Conservation (phyloP, 495 filamentous ascomycete genomes). For the Elaphomyces granulatus region DNA sequence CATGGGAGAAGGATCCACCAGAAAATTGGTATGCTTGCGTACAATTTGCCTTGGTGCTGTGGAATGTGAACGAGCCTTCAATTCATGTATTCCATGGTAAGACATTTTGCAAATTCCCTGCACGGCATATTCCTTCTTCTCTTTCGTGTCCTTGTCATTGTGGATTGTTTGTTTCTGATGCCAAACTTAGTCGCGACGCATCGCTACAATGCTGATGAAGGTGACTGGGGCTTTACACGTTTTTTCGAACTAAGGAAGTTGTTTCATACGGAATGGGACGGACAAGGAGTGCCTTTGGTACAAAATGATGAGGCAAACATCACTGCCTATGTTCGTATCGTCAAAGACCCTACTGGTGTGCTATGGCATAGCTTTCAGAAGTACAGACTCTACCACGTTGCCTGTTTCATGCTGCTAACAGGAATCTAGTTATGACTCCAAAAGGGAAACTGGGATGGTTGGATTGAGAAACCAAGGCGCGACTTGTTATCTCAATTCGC, state of each 20-base stretch:
- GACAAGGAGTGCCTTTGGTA: slow-evolving; percentile 57
- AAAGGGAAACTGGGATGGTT: slow-evolving; percentile 95
- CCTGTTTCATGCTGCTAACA: slow-evolving; percentile 11
- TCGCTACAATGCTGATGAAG: slow-evolving; percentile 86
- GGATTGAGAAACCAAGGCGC: slow-evolving; percentile 95
- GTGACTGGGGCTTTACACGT: slow-evolving; percentile 97
- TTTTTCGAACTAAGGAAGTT: slow-evolving; percentile 77
- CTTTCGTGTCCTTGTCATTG: not conserved
- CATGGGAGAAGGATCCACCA: slow-evolving; percentile 54
- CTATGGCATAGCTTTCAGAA: slow-evolving; percentile 97
- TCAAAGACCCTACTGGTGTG: slow-evolving; percentile 97
- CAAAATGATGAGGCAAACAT: slow-evolving; percentile 77
- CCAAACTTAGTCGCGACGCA: slow-evolving; percentile 51
- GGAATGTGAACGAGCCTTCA: slow-evolving; percentile 79
- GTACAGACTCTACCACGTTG: slow-evolving; percentile 27
- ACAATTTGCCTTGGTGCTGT: slow-evolving; percentile 86
- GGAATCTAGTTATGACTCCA: slow-evolving; percentile 73
- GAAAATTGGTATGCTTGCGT: slow-evolving; percentile 94
- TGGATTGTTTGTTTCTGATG: slow-evolving; percentile 6
- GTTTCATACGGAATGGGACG: slow-evolving; percentile 58
- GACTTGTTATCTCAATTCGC: slow-evolving; percentile 96
- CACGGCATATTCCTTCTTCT: slow-evolving; percentile 4
- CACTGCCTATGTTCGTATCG: slow-evolving; percentile 83
- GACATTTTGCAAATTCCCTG: no score
- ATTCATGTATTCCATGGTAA: slow-evolving; percentile 55